Evolutionary conservation across 2,329 filamentous ascomycete genomes (phyloP).

Genomic region (Penicillium sp.): DNA sequence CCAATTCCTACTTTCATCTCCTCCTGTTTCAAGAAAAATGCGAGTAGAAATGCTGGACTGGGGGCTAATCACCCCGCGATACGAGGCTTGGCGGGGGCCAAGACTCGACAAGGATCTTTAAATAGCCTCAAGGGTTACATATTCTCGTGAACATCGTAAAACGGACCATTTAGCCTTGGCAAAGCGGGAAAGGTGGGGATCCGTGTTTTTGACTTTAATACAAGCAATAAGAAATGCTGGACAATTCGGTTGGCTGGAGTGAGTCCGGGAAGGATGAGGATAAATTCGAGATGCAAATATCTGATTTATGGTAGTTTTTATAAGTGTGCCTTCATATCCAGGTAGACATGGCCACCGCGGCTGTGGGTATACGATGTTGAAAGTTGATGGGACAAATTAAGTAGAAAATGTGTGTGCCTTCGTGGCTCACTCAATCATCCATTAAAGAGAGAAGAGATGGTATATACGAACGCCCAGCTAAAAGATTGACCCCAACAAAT

Average conservation of each 20-base stretch:
- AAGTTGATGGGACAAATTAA: too few relatives aligned
- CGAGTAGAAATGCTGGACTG: not conserved
- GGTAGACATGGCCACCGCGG: too few relatives aligned
- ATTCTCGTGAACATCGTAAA: constrained; percentile 2
- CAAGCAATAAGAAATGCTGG: too few relatives aligned
- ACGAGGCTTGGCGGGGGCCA: constrained; percentile 9
- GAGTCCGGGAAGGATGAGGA: too few relatives aligned
- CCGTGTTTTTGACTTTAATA: too few relatives aligned
- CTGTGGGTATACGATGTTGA: too few relatives aligned
- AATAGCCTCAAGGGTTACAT: constrained; percentile 8
- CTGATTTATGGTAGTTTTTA: too few relatives aligned
- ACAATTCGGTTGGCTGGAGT: too few relatives aligned
- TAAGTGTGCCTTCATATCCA: too few relatives aligned
- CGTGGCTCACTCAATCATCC: too few relatives aligned
- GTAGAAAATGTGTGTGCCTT: too few relatives aligned
- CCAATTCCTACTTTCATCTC: not conserved
- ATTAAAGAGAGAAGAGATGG: constrained; percentile 8
- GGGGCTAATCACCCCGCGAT: not conserved
- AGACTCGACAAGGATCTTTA: not conserved
- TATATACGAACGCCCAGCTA: constrained; percentile 7
- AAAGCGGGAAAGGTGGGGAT: not conserved
- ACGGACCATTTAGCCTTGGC: not conserved
- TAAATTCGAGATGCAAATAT: too few relatives aligned
- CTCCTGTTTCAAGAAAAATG: not conserved
- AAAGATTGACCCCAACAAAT: not conserved